Base-by-base conservation (phyloP, 768 basidiomycete genomes). In the Boletus tylopilopsis region DNA sequence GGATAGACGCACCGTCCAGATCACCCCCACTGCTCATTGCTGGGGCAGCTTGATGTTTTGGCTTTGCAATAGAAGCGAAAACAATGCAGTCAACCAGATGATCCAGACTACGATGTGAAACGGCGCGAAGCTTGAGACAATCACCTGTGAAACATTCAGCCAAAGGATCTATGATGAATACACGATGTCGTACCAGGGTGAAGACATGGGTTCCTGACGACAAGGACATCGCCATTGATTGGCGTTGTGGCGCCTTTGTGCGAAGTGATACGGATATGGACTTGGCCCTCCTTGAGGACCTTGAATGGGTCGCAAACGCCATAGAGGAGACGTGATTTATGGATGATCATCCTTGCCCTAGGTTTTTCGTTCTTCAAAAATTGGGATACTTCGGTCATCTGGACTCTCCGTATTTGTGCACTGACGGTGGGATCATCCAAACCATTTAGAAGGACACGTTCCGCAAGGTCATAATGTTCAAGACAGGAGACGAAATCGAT, bases 1-100 rank as follows among this genome's bases (percentile, higher is more conserved):
- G 16, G 4, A 12, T 11, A 13, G 16, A 44, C 59, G 52, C 45
- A 78, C 75, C 78, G 62, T 83, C 82, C 16, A 84, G 69, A 59
- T 84, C 82, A 16, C 83, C 83, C 9, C 84, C 84, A 41, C 82
- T 84, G 37, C 79, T 82, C 82, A 86, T 85, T 0, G 82, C 77
- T 6, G 84, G 82, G 9, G 84, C 82, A 13, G 84, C 73, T 42
- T 80, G 76, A 30, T 76, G 77, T 6, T 81, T 82, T 16, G 78
- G 77, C 29, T 69, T 67, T 2, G 78, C 79, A 7, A 78, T 77
- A 1, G 77, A 75, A 1, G 84, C 78, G 54, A 87, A 87, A 3
- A 87, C 82, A 16, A 87, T 68, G 50, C 84, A 87, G 47, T 87
- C 84, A 0, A 82, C 73, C 0, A 86, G 73, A 59, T 85, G 82